Base-by-base conservation (phyloP, 306 rosid genomes). In the Begonia loranthoides region DNA sequence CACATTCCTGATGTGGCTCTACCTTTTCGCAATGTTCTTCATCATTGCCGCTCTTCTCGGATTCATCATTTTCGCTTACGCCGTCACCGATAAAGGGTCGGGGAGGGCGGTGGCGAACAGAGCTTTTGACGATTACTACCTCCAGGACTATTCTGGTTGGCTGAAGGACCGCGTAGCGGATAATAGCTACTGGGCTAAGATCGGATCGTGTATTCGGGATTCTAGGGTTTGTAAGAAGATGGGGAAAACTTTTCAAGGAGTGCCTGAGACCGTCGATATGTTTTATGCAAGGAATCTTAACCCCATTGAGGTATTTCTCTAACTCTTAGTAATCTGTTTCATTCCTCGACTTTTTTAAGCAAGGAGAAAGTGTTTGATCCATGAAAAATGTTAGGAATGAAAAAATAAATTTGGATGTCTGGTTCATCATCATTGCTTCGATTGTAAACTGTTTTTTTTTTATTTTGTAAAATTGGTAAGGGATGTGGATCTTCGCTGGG, bases 1-100 rank as follows among this genome's bases (percentile, higher is more conserved):
- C 92, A 85, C 92, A 0, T 46, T 73, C 48, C 68, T 90, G 8
- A 66, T 90, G 87, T 14, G 87, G 22, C 24, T 78, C 0, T 90
- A 90, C 73, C 84, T 85, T 5, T 68, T 90, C 8, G 94, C 45
- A 43, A 90, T 90, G 97, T 90, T 90, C 70, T 12, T 72, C 57
- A 12, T 90, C 62, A 79, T 85, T 4, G 95, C 67, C 0, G 94
- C 81, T 0, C 85, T 85, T 6, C 44, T 90, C 0, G 94, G 90
- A 0, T 90, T 90, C 61, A 82, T 90, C 4, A 76, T 90, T 38
- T 90, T 90, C 56, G 97, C 97, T 1, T 90, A 85, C 15, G 92
- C 58, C 0, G 97, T 82, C 0, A 90, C 95, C 0, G 95, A 80
- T 41, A 90, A 80, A 45, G 97, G 95, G 6, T 60, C 85, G 2